Conservation (phyloP, 1,139 yeast genomes). For the Candida neerlandica region DNA sequence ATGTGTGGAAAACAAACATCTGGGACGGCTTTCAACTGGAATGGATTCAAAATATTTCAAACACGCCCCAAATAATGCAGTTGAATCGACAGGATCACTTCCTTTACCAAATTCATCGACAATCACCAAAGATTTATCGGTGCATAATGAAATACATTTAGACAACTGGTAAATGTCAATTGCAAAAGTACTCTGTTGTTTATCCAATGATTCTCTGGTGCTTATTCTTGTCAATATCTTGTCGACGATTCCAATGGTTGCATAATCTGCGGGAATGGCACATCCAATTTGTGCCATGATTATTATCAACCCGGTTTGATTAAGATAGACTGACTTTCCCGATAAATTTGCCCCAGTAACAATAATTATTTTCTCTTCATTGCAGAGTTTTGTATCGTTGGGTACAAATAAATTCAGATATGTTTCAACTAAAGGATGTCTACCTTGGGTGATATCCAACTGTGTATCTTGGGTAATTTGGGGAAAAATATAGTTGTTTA, state of each 20-base stretch:
- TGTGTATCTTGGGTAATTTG: constrained; percentile 25
- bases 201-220: constrained; percentile 44
- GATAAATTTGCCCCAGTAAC: constrained; percentile 57
- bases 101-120: constrained; percentile 59
- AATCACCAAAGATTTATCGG: constrained; percentile 38
- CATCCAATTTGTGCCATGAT: constrained; percentile 52
- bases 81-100: constrained; percentile 48
- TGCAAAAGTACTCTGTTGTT: constrained; percentile 47
- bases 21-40: constrained; percentile 22
- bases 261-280: constrained; percentile 47
- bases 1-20: constrained; percentile 44
- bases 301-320: constrained; percentile 46
- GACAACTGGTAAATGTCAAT: constrained; percentile 48
- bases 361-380: constrained; percentile 21
- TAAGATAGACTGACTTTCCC: constrained; percentile 50
- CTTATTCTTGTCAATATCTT: constrained; percentile 43
- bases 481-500: constrained; percentile 37
- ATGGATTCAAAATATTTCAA: constrained; percentile 25
- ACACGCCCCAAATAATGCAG: constrained; percentile 43
- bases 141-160: constrained; percentile 36
- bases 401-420: constrained; percentile 35
- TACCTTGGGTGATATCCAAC: constrained; percentile 26
- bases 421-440: constrained; percentile 47
- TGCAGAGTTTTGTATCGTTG: constrained; percentile 30
- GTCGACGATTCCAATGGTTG: constrained; percentile 46